A percentile compares a stretch with the other conserved stretches of the same genome.
Conservation (phyloP, 2,329 filamentous ascomycete species). For the Diaporthe caulivora region DNA sequence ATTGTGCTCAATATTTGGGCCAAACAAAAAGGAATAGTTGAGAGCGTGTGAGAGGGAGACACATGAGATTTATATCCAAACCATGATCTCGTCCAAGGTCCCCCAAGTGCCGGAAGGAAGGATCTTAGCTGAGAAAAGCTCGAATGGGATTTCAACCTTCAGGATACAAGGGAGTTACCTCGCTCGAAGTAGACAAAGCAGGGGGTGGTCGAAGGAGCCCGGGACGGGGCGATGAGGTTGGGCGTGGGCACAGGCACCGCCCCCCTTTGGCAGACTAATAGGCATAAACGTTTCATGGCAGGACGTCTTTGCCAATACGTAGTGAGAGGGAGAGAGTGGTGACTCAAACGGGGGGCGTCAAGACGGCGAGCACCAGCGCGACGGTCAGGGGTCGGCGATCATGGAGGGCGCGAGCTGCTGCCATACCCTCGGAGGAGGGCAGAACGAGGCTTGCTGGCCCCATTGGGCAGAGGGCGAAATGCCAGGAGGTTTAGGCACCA, state of each 20-base stretch:
- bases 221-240: constrained; percentile 20
- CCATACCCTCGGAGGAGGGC: constrained; percentile 20
- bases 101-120: background rate
- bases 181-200: constrained; percentile 17
- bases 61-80: constrained; percentile 25
- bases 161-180: constrained; percentile 13
- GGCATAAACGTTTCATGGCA: constrained; percentile 24
- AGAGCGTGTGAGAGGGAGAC: constrained; percentile 1
- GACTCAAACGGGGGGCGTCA: constrained; percentile 8
- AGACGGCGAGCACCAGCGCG: background rate
- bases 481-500: constrained; percentile 29
- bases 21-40: background rate
- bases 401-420: background rate
- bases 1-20: background rate
- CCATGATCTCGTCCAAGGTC: background rate
- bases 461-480: constrained; percentile 28
- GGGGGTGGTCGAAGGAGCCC: background rate
- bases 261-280: constrained; percentile 25
- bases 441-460: constrained; percentile 21
- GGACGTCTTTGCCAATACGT: background rate
- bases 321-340: constrained; percentile 23
- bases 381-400: constrained; percentile 15
- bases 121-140: constrained; percentile 18
- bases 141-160: background rate
- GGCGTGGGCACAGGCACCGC: constrained; percentile 20